Conservation (phyloP, 2,329 filamentous ascomycete genomes). For the Dryadomyces quercus-mongolicae region DNA sequence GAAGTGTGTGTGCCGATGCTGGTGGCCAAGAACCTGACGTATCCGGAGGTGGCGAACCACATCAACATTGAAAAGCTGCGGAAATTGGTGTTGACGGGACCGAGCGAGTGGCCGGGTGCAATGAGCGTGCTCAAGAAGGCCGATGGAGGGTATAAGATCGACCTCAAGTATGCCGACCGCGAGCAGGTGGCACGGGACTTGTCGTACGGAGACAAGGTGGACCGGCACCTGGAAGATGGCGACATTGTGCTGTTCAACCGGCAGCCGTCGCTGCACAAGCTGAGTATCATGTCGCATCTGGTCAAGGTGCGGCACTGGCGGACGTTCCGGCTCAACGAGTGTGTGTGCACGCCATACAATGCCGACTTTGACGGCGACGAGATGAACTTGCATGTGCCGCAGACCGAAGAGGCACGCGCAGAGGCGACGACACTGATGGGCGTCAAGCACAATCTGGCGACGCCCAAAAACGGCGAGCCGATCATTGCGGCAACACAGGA, state of each 20-base stretch:
- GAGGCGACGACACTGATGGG: slow-evolving; percentile 97
- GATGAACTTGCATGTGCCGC: slow-evolving; percentile 97
- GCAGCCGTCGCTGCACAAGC: slow-evolving; percentile 93
- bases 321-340: slow-evolving; percentile 94
- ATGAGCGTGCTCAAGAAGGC: slow-evolving; percentile 38
- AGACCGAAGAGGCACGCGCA: slow-evolving; percentile 90
- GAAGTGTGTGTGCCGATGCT: slow-evolving; percentile 84
- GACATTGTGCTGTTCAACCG: slow-evolving; percentile 97
- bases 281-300: slow-evolving; percentile 94
- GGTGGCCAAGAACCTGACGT: slow-evolving; percentile 94
- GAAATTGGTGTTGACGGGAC: slow-evolving; percentile 62
- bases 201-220: slow-evolving; percentile 75
- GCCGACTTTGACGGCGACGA: slow-evolving; percentile 98
- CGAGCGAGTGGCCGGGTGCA: slow-evolving; percentile 73
- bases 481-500: slow-evolving; percentile 99
- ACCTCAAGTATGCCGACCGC: slow-evolving; percentile 63
- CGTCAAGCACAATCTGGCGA: slow-evolving; percentile 90
- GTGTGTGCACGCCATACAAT: slow-evolving; percentile 96
- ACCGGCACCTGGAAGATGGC: slow-evolving; percentile 87
- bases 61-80: slow-evolving; percentile 79
- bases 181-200: slow-evolving; percentile 62
- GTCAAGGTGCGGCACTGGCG: slow-evolving; percentile 90
- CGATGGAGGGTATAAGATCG: slow-evolving; percentile 55
- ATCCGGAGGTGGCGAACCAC: slow-evolving; percentile 75
- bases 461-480: slow-evolving; percentile 93